Conservation (phyloP, 805 yeast species). For the Ogataea allantospora region DNA sequence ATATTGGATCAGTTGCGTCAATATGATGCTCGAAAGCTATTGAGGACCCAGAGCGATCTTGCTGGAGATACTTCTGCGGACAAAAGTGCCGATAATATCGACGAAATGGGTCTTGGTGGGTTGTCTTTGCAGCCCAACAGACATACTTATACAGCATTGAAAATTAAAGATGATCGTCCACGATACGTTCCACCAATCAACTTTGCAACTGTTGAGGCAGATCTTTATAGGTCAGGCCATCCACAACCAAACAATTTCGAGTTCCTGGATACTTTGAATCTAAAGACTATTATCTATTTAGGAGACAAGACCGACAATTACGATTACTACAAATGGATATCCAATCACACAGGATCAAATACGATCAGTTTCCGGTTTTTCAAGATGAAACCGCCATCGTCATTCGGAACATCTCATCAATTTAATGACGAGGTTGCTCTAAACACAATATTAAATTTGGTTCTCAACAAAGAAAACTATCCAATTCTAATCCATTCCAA, state of each 20-base stretch:
- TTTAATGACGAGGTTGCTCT: constrained; percentile 59
- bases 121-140: constrained; percentile 1
- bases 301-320: constrained; percentile 71
- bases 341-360: constrained; percentile 22
- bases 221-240: constrained; percentile 88
- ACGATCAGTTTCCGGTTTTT: constrained; percentile 57
- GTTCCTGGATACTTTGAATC: constrained; percentile 65
- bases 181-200: constrained; percentile 84
- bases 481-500: constrained; percentile 91
- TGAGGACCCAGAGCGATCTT: constrained; percentile 19
- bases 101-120: neutral
- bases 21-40: constrained; percentile 31
- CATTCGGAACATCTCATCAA: constrained; percentile 56
- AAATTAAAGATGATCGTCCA: constrained; percentile 32
- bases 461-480: constrained; percentile 65
- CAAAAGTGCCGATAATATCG: neutral
- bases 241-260: constrained; percentile 85
- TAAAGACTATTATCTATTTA: constrained; percentile 77
- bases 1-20: constrained; percentile 34
- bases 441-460: constrained; percentile 51
- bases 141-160: constrained; percentile 33
- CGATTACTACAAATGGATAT: constrained; percentile 72
- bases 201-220: constrained; percentile 84
- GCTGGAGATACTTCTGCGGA: neutral
- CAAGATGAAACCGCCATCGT: constrained; percentile 56